Evolutionary conservation across 768 basidiomycete genomes (phyloP).

Genomic region (Lentinula aciculospora): DNA sequence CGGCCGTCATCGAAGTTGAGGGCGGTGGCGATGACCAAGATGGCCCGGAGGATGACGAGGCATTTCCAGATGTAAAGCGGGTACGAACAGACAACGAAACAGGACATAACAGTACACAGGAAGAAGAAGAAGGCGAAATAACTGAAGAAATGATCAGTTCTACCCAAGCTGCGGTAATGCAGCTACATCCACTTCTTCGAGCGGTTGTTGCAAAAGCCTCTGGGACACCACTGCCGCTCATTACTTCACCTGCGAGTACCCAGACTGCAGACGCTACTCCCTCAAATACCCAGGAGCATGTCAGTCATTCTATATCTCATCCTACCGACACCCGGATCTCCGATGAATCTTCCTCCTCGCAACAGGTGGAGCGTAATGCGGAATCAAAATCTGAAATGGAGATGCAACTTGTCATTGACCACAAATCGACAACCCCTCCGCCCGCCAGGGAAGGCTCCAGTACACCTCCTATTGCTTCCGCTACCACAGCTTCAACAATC

Average conservation of each 20-base stretch:
- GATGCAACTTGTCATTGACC: neutral
- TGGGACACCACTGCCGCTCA: slow-evolving; percentile 15
- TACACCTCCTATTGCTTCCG: neutral
- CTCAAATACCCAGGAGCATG: no score
- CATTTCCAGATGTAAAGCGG: slow-evolving; percentile 53
- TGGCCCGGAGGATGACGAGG: slow-evolving; percentile 31
- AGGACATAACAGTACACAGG: slow-evolving; percentile 15
- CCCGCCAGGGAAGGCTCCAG: neutral
- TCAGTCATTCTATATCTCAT: neutral
- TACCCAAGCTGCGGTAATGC: slow-evolving; percentile 47
- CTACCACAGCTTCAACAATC: neutral
- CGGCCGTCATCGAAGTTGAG: slow-evolving; percentile 59
- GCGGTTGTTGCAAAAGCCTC: slow-evolving; percentile 47
- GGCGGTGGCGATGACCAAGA: slow-evolving; percentile 26
- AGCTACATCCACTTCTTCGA: slow-evolving; percentile 52
- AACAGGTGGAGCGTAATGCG: neutral
- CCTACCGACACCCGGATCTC: neutral
- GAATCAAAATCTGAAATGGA: neutral
- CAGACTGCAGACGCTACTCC: neutral
- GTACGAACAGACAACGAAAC: slow-evolving; percentile 51
- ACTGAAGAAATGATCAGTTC: slow-evolving; percentile 38
- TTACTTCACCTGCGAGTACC: neutral
- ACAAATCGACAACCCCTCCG: neutral
- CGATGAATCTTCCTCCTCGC: neutral
- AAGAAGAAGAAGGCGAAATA: slow-evolving; percentile 61